Percentiles rank a stretch among this genome's conserved stretches.
These are phyloP conservation scores for Monosporascus sp. DNA, from an alignment of 2,329 filamentous ascomycete species.

Conservation along the genomic window DNA sequence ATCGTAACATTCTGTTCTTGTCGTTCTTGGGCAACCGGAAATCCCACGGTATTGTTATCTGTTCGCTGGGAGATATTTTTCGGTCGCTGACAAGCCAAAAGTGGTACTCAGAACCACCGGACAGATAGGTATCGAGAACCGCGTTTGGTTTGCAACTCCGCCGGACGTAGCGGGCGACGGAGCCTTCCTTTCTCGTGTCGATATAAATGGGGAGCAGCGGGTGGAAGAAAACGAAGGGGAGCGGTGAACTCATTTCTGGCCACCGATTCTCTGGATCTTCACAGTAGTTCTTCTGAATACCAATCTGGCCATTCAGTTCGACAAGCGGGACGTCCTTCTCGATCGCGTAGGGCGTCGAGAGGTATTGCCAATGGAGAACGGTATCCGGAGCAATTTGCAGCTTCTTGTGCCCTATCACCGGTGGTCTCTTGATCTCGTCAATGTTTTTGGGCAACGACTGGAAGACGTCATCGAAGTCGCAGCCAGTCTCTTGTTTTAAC, in stretches of 20 bases:
- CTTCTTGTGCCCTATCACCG: conserved; percentile 50
- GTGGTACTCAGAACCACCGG: conserved; percentile 73
- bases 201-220: conserved; percentile 86
- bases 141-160: conserved; percentile 90
- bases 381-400: conserved; percentile 41
- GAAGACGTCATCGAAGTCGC: conserved; percentile 65
- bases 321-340: conserved; percentile 54
- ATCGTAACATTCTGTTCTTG: conserved; percentile 49
- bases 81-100: conserved; percentile 89
- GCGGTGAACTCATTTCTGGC: conserved; percentile 58
- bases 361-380: conserved; percentile 65
- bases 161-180: conserved; percentile 79
- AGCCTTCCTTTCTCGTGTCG: conserved; percentile 80
- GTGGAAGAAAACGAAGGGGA: conserved; percentile 83
- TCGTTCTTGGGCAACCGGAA: conserved; percentile 57
- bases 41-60: conserved; percentile 64
- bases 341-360: conserved; percentile 49
- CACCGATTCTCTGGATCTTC: conserved; percentile 62
- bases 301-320: conserved; percentile 74
- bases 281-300: conserved; percentile 69
- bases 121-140: conserved; percentile 80
- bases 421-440: conserved; percentile 36
- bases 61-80: conserved; percentile 61
- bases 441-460: conserved; percentile 42
- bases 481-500: conserved; percentile 63